Percentiles rank a stretch among this genome's conserved stretches.
Evolutionary conservation across 352 stramenopile species (phyloP).

Genomic region (Globisporangium cylindrosporum): DNA sequence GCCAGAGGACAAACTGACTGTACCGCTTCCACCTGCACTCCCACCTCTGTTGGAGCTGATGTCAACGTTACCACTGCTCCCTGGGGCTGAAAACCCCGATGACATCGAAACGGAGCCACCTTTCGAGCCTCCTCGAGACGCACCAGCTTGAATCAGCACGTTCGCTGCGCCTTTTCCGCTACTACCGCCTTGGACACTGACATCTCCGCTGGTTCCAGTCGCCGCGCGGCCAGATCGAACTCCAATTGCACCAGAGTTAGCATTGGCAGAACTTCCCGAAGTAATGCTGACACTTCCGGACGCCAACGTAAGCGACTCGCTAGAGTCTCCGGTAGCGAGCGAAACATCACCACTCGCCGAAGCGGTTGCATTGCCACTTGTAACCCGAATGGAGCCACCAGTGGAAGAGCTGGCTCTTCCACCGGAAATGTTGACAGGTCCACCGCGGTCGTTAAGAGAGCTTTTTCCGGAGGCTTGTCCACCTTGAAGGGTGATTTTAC

Average conservation of each 20-base stretch:
- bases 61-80: constrained; percentile 56
- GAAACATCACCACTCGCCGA: constrained; percentile 63
- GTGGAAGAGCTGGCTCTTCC: constrained; percentile 50
- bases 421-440: constrained; percentile 42
- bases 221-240: constrained; percentile 38
- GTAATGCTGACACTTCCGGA: constrained; percentile 48
- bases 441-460: constrained; percentile 37
- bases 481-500: constrained; percentile 61
- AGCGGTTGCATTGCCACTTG: constrained; percentile 50
- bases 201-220: constrained; percentile 53
- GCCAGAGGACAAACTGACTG: constrained; percentile 46
- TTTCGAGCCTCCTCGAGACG: constrained; percentile 33
- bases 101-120: constrained; percentile 47
- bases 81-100: constrained; percentile 42
- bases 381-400: constrained; percentile 47
- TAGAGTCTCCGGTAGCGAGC: constrained; percentile 48
- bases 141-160: constrained; percentile 47
- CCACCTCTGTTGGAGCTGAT: constrained; percentile 56
- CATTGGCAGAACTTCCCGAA: constrained; percentile 38
- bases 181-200: constrained; percentile 41
- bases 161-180: constrained; percentile 47
- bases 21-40: constrained; percentile 48
- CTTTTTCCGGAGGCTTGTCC: constrained; percentile 54
- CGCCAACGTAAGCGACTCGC: constrained; percentile 30
- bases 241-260: constrained; percentile 38